These are phyloP conservation scores for Pythium coloratum DNA, from an alignment of 352 stramenopile species.

Conservation along the genomic window DNA sequence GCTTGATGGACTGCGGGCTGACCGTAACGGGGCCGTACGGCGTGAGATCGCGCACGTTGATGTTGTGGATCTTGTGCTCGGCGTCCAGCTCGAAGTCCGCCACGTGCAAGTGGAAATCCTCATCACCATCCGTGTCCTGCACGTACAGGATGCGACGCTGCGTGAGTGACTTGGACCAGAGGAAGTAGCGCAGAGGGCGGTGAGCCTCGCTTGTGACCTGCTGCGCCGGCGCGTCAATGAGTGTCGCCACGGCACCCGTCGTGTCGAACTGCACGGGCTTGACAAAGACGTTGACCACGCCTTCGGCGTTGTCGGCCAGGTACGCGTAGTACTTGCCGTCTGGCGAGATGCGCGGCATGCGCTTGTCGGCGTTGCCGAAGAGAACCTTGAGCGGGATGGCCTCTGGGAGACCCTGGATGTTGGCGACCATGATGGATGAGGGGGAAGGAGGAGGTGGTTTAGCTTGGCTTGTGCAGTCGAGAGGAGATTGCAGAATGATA, in stretches of 20 bases:
- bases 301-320: slow-evolving; percentile 38
- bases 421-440: slow-evolving; percentile 14
- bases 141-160: slow-evolving; percentile 39
- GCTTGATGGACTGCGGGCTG: slow-evolving; percentile 24
- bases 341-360: slow-evolving; percentile 42
- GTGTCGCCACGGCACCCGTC: neutral
- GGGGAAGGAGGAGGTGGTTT: neutral
- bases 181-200: slow-evolving; percentile 40
- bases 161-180: slow-evolving; percentile 36
- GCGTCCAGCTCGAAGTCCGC: slow-evolving; percentile 39
- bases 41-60: slow-evolving; percentile 39
- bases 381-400: slow-evolving; percentile 46
- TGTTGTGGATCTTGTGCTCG: slow-evolving; percentile 18
- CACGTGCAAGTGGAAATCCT: slow-evolving; percentile 48
- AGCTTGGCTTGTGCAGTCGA: neutral
- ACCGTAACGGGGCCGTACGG: slow-evolving; percentile 39
- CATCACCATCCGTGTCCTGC: slow-evolving; percentile 43
- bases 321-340: slow-evolving; percentile 51
- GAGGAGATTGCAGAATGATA: slow-evolving; percentile 18
- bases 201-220: slow-evolving; percentile 44
- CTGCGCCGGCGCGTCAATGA: slow-evolving; percentile 29
- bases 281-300: slow-evolving; percentile 51
- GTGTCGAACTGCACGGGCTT: slow-evolving; percentile 33
- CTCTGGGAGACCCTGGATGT: slow-evolving; percentile 25
- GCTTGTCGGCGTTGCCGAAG: slow-evolving; percentile 51